Evolutionary conservation across 495 filamentous ascomycete species (phyloP).

Genomic region (Lasiosphaeria hispida): DNA sequence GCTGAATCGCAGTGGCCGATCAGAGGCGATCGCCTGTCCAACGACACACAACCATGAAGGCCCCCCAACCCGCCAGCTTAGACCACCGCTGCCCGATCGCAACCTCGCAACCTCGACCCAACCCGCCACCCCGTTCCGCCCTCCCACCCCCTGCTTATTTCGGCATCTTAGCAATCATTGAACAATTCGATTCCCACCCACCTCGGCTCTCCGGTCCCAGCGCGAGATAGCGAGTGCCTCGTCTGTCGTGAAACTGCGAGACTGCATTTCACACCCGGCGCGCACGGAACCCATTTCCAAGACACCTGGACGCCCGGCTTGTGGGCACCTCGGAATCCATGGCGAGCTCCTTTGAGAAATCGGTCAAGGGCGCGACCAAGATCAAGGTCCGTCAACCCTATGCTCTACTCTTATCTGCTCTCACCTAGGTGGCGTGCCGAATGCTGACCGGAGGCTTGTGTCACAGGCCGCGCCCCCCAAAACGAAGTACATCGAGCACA

Average conservation of each 20-base stretch:
- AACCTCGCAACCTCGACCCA: neutral
- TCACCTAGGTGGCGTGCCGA: neutral
- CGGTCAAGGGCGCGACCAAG: conserved; percentile 90
- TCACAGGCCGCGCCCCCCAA: conserved; percentile 87
- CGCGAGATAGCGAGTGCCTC: too few species aligned
- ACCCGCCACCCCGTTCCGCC: conserved; percentile 3
- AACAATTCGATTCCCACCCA: neutral
- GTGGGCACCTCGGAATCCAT: conserved; percentile 43
- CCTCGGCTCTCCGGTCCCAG: conserved; percentile 1
- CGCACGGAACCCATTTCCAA: too few species aligned
- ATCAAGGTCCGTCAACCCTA: conserved; percentile 66
- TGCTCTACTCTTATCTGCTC: neutral
- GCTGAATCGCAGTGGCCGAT: conserved; percentile 13
- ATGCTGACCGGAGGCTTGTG: conserved; percentile 15
- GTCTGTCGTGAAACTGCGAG: neutral
- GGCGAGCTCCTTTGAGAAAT: conserved; percentile 86
- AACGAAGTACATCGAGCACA: conserved; percentile 99
- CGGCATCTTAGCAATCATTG: conserved; percentile 5
- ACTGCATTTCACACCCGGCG: neutral
- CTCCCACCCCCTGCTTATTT: too few species aligned
- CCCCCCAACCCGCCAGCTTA: conserved; percentile 2
- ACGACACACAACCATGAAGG: conserved; percentile 9
- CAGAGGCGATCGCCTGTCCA: conserved; percentile 16
- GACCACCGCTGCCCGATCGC: conserved; percentile 4
- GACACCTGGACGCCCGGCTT: conserved; percentile 2